Evolutionary conservation across 2,329 filamentous ascomycete species (phyloP), one percentile per base, ranked within the genome.

Genomic region (Dissoconium aciculare): DNA sequence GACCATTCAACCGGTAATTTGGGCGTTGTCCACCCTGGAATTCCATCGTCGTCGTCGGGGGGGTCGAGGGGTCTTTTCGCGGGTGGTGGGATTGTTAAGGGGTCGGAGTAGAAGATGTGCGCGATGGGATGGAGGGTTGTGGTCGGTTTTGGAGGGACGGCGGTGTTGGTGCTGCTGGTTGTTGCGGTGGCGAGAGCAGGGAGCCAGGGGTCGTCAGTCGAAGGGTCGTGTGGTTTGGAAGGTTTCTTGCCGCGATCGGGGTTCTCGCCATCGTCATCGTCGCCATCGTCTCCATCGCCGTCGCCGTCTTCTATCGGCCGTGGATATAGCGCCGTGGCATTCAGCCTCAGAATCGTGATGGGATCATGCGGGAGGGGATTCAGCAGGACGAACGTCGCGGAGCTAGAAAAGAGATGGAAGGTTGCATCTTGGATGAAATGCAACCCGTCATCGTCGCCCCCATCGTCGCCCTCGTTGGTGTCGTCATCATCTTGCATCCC

Each of bases 341-440:
- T 78, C 45, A 95, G 69, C 30, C 64, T 67, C 21, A 82, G 81
- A 39, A 98, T 69, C 44, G 74, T 79, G 11, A 95, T 57, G 1
- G 74, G 82, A 30, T 78, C 78, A 35, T 73, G 62, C 24, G 63
- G 58, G 5, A 95, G 62, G 0, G 89, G 89, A 0, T 85, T 94
- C 23, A 75, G 66, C 13, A 95, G 66, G 0, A 71, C 74, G 54
- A 98, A 94, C 1, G 77, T 73, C 3, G 87, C 87, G 0, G 83
- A 84, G 1, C 83, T 92, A 11, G 81, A 79, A 39, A 89, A 67
- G 31, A 95, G 57, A 57, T 95, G 84, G 56, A 98, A 64, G 44
- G 76, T 87, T 8, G 85, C 81, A 44, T 82, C 75, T 50, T 78
- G 71, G 44, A 98, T 83, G 53, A 95, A 94, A 41, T 73, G 72